Evolutionary conservation across 176 grass and related monocot genomes (phyloP).

Genomic region (Phragmites australis): DNA sequence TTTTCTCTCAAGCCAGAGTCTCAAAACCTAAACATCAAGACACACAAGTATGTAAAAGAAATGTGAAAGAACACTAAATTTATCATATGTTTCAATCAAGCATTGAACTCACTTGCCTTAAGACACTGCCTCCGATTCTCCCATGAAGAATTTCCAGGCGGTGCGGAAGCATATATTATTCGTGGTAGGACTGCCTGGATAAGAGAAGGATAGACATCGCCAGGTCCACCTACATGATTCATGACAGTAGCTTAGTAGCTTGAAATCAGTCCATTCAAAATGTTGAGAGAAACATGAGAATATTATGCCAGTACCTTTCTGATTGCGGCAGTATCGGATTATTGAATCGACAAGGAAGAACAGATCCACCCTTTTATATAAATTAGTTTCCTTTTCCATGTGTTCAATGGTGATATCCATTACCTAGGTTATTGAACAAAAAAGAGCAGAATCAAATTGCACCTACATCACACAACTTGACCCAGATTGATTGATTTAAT

Average conservation of each 20-base stretch:
- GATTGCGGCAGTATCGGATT: constrained; percentile 80
- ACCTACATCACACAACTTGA: constrained; percentile 9
- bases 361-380: constrained; percentile 84
- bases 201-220: constrained; percentile 79
- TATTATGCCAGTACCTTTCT: constrained; percentile 61
- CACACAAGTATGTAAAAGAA: constrained; percentile 11
- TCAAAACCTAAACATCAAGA: constrained; percentile 75
- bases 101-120: constrained; percentile 63
- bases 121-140: constrained; percentile 97
- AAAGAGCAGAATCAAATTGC: constrained; percentile 23
- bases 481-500: not conserved
- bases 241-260: constrained; percentile 29
- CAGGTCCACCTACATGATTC: constrained; percentile 66
- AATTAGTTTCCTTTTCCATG: constrained; percentile 82
- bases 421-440: constrained; percentile 57
- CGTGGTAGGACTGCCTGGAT: constrained; percentile 89
- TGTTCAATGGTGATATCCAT: constrained; percentile 88
- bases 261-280: constrained; percentile 18
- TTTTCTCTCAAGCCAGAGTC: constrained; percentile 94
- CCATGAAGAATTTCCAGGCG: constrained; percentile 88
- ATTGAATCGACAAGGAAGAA: constrained; percentile 99
- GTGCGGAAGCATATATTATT: constrained; percentile 75
- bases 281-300: not conserved
- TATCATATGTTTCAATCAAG: constrained; percentile 23
- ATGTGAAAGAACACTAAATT: constrained; percentile 13